A percentile compares a stretch with the other conserved stretches of the same genome.
Evolutionary conservation across 139 green algal species (phyloP).

Genomic region (Desmodesmus armatus): DNA sequence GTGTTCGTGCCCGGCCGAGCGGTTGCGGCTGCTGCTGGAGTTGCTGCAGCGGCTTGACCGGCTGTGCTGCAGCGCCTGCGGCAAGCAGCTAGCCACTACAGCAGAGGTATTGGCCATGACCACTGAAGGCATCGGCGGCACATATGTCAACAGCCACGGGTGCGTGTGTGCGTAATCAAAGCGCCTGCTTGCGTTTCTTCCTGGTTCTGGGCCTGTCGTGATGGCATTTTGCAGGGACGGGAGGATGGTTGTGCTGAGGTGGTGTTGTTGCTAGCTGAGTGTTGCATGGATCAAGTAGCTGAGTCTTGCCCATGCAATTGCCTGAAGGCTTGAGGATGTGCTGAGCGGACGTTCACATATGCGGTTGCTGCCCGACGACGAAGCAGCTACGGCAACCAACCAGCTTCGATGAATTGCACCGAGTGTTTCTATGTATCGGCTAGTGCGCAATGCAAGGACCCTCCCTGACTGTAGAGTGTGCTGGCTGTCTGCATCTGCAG

Average conservation of each 20-base stretch:
- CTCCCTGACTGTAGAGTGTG: not conserved
- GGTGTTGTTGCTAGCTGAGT: too few species aligned
- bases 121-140: conserved; percentile 25
- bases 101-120: conserved; percentile 42
- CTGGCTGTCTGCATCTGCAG: conserved; percentile 6
- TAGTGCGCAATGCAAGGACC: too few species aligned
- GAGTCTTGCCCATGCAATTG: not conserved
- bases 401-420: too few species aligned
- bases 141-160: conserved; percentile 46
- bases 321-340: not conserved
- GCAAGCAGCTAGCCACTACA: conserved; percentile 3
- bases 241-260: too few species aligned
- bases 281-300: too few species aligned
- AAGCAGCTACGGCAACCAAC: too few species aligned
- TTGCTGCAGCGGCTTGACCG: conserved; percentile 19
- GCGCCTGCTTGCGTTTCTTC: too few species aligned
- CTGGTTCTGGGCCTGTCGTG: too few species aligned
- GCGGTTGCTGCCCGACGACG: too few species aligned
- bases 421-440: too few species aligned
- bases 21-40: conserved; percentile 26
- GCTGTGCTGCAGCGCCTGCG: conserved; percentile 33
- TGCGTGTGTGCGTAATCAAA: not conserved
- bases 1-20: conserved; percentile 1
- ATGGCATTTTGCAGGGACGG: too few species aligned
- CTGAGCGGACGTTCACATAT: too few species aligned